Base-by-base conservation (phyloP, 257 asterid species). In the Sherardia arvensis region DNA sequence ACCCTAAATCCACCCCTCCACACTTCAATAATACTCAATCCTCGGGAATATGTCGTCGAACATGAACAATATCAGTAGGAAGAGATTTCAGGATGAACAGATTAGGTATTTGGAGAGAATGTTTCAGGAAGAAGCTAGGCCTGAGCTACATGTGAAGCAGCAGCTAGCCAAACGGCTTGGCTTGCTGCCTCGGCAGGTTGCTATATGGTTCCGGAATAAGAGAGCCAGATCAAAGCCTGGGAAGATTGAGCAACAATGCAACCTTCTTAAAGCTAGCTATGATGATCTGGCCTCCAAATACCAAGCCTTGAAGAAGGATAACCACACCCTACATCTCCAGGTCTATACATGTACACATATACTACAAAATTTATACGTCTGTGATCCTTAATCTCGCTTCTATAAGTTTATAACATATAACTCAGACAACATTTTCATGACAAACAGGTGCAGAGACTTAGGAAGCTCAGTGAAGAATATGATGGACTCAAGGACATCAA, bases 151-250 rank as follows among this genome's bases (percentile, higher is more conserved):
- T 40, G 77, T 79, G 45, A 90, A 85, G 62, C 90, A 85, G 71
- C 81, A 87, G 77, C 72, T 90, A 36, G 97, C 97, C 9, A 75
- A 69, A 73, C 68, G 71, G 8, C 92, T 90, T 0, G 96, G 96
- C 0, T 82, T 90, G 58, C 95, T 84, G 64, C 95, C 95, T 6
- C 80, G 93, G 7, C 97, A 90, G 77, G 84, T 90, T 0, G 96
- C 95, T 1, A 90, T 90, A 66, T 90, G 97, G 97, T 90, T 90
- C 74, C 97, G 87, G 76, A 83, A 83, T 40, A 80, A 76, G 74
- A 69, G 88, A 64, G 88, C 88, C 25, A 68, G 88, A 74, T 90
- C 95, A 0, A 90, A 87, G 64, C 85, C 93, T 0, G 87, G 85
- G 83, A 85, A 80, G 54, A 68, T 90, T 4, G 95, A 87, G 70